Evolutionary conservation across 2,329 filamentous ascomycete species (phyloP).

Genomic region (Tolypocladium tropicale): DNA sequence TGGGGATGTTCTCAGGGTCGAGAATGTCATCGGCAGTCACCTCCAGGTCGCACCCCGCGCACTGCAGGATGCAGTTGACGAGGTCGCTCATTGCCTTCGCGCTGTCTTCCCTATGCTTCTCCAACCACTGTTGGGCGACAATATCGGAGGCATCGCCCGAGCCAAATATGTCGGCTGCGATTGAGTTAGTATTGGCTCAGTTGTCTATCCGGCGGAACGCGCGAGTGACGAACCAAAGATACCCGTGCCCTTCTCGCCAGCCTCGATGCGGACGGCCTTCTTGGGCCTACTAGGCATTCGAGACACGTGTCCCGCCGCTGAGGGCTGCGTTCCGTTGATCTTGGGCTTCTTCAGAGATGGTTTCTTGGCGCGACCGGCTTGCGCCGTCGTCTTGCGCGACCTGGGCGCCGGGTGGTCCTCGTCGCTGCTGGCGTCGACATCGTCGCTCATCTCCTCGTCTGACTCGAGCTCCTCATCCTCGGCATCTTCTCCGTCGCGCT

Average conservation of each 20-base stretch:
- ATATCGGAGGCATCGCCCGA: conserved; percentile 46
- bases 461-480: conserved; percentile 38
- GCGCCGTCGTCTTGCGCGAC: conserved; percentile 27
- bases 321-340: conserved; percentile 42
- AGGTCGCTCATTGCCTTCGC: conserved; percentile 48
- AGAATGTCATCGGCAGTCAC: conserved; percentile 76
- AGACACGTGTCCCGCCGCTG: conserved; percentile 24
- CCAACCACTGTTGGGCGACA: conserved; percentile 51
- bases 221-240: conserved; percentile 39
- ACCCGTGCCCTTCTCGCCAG: conserved; percentile 39
- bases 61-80: conserved; percentile 56
- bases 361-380: conserved; percentile 38
- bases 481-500: conserved; percentile 36
- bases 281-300: conserved; percentile 43
- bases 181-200: conserved; percentile 10
- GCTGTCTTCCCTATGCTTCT: conserved; percentile 44
- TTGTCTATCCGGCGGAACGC: conserved; percentile 10
- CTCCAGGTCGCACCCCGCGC: conserved; percentile 71
- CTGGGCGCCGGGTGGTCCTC: conserved; percentile 27
- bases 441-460: conserved; percentile 33
- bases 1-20: conserved; percentile 78
- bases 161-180: conserved; percentile 51
- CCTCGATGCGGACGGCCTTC: conserved; percentile 43
- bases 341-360: conserved; percentile 55
- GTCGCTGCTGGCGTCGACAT: conserved; percentile 37